Conservation (phyloP, 164 flowering plant genomes). For the Chimonanthus praecox region DNA sequence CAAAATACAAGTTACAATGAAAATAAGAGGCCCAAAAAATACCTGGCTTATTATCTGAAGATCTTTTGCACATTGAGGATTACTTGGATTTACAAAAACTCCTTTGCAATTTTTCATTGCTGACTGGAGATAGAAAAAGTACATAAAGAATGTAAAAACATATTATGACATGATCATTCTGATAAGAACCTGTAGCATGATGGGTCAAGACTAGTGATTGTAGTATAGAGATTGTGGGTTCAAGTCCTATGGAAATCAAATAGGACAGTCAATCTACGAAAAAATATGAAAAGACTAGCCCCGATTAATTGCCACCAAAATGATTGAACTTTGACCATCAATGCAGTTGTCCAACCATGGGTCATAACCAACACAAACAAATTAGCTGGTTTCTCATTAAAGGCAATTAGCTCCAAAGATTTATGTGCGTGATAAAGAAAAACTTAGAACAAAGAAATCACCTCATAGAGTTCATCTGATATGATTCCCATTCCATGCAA, state of each 20-base stretch:
- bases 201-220: too few relatives aligned
- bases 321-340: too few relatives aligned
- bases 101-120: conserved; percentile 29
- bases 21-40: not conserved
- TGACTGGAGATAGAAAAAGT: conserved; percentile 16
- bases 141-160: not conserved
- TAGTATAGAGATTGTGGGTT: not conserved
- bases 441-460: not conserved
- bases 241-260: not conserved
- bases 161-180: too few relatives aligned
- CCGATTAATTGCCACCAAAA: not conserved
- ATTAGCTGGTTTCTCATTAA: not conserved
- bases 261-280: not conserved
- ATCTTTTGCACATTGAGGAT: conserved; percentile 20
- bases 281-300: not conserved
- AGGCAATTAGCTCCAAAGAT: not conserved
- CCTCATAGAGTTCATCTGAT: conserved; percentile 50
- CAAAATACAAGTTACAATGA: too few relatives aligned
- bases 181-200: too few relatives aligned
- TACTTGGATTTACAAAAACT: conserved; percentile 23
- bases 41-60: conserved; percentile 1
- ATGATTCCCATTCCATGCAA: conserved; percentile 41
- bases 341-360: too few relatives aligned
- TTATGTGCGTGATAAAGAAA: not conserved
- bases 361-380: not conserved